A percentile compares a stretch with the other conserved stretches of the same genome.
Evolutionary conservation across 2,329 filamentous ascomycete genomes (phyloP).

Genomic region (Teratosphaeria gauchensis): DNA sequence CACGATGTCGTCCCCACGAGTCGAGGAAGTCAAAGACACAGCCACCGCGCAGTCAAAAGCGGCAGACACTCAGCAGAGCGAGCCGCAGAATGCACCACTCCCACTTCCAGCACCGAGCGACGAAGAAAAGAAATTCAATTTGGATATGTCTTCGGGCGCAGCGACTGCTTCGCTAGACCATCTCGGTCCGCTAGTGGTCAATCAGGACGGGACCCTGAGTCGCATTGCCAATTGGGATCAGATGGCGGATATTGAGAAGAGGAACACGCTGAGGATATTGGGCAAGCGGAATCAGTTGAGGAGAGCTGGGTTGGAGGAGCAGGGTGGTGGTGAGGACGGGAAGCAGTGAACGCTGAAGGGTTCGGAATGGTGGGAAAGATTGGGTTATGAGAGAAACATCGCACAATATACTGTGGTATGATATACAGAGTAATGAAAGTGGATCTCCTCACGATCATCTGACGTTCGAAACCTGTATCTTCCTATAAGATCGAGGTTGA

Average conservation of each 20-base stretch:
- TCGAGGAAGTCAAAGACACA: not conserved
- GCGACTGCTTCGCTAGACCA: not conserved
- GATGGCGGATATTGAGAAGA: not conserved
- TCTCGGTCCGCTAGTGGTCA: not conserved
- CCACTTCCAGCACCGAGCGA: not conserved
- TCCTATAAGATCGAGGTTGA: too few species aligned
- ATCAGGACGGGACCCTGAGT: not conserved
- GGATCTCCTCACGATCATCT: too few species aligned
- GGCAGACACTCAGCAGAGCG: not conserved
- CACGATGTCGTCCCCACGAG: not conserved
- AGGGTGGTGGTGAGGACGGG: not conserved
- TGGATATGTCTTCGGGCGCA: not conserved
- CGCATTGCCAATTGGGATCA: not conserved
- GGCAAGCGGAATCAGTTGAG: not conserved
- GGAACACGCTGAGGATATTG: not conserved
- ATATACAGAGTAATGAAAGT: too few species aligned
- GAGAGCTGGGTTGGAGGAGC: not conserved
- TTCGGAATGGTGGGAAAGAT: too few species aligned
- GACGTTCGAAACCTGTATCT: too few species aligned
- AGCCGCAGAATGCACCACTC: not conserved
- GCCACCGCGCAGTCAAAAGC: not conserved
- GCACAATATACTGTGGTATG: too few species aligned
- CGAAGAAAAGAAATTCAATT: not conserved
- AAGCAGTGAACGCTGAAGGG: not conserved
- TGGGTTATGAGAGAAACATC: too few species aligned